phyloP scores from a whole-genome alignment of 2,329 filamentous ascomycete species.

The Aspergillus amoenus region DNA sequence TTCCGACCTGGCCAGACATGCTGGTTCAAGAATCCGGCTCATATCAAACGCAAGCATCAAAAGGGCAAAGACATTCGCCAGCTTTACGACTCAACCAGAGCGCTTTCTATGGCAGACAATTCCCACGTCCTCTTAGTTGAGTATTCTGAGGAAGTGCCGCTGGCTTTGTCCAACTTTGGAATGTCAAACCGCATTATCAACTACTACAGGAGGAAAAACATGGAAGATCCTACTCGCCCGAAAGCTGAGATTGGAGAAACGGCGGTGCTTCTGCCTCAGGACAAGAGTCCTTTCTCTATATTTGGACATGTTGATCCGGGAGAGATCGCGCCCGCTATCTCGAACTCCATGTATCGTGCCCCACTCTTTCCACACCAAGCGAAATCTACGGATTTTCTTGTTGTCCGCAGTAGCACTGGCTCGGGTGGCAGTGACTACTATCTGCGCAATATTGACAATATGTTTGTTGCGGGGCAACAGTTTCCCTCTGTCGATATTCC shows the following conservation, averaged over 20 bases:
- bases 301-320: slow-evolving; percentile 92
- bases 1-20: slow-evolving; percentile 70
- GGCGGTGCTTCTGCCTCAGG: slow-evolving; percentile 82
- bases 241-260: slow-evolving; percentile 87
- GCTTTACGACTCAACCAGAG: slow-evolving; percentile 75
- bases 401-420: slow-evolving; percentile 78
- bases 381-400: slow-evolving; percentile 78
- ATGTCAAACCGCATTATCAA: slow-evolving; percentile 97
- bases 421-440: slow-evolving; percentile 76
- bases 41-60: slow-evolving; percentile 77
- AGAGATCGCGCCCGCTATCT: slow-evolving; percentile 83
- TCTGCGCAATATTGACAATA: slow-evolving; percentile 83
- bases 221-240: slow-evolving; percentile 71
- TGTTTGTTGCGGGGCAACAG: slow-evolving; percentile 88
- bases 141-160: slow-evolving; percentile 92
- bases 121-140: slow-evolving; percentile 85
- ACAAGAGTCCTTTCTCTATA: slow-evolving; percentile 92
- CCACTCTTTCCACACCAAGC: slow-evolving; percentile 86
- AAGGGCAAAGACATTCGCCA: slow-evolving; percentile 77
- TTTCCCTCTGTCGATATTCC: slow-evolving; percentile 91
- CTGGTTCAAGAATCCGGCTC: slow-evolving; percentile 69
- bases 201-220: slow-evolving; percentile 86
- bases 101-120: slow-evolving; percentile 85
- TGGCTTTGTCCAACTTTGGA: slow-evolving; percentile 90
- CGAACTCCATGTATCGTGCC: slow-evolving; percentile 93